Evolutionary conservation across 2,329 filamentous ascomycete genomes (phyloP).

Genomic region (Fusarium mangiferae): DNA sequence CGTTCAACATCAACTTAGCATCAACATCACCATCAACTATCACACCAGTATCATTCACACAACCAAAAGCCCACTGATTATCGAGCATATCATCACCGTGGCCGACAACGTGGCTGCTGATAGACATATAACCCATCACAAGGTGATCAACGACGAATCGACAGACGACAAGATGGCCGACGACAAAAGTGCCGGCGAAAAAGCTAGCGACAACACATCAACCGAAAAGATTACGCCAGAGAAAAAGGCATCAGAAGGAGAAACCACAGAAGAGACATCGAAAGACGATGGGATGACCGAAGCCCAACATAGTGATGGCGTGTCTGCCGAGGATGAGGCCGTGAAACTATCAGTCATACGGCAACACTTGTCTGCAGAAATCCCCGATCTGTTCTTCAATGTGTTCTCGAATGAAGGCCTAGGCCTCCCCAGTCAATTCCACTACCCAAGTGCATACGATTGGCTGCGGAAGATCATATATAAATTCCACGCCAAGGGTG

Average conservation of each 20-base stretch:
- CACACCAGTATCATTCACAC: background rate
- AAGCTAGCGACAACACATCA: background rate
- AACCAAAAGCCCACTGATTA: background rate
- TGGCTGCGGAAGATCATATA: constrained; percentile 1
- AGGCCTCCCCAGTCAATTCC: constrained; percentile 33
- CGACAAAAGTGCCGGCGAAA: background rate
- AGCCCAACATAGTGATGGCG: background rate
- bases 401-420: constrained; percentile 3
- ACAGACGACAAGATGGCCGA: background rate
- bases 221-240: background rate
- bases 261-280: background rate
- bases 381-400: constrained; percentile 4
- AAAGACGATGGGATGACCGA: background rate
- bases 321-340: background rate
- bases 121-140: background rate
- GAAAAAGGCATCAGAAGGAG: background rate
- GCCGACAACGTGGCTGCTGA: background rate
- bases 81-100: background rate
- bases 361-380: background rate
- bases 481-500: background rate
- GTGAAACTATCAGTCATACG: background rate
- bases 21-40: background rate
- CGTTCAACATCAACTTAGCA: background rate
- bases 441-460: background rate
- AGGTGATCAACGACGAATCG: background rate